Percentiles rank a stretch among this genome's conserved stretches.
These are phyloP conservation scores for Craterostigma plantagineum DNA, from an alignment of 257 asterid species.

Conservation along the genomic window DNA sequence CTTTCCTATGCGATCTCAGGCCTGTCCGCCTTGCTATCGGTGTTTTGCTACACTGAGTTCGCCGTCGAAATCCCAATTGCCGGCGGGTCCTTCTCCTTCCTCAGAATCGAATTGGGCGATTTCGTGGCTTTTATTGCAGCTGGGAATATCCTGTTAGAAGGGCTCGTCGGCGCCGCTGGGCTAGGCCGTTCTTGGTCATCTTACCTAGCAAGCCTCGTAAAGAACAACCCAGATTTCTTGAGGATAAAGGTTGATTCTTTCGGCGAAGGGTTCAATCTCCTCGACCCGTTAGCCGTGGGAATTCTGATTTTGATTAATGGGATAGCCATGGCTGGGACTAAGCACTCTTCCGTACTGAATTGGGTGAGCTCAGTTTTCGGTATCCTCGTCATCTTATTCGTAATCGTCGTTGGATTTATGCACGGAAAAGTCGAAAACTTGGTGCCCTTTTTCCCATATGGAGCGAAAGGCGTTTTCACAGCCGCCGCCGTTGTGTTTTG, in stretches of 20 bases:
- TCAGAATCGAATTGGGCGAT: conserved; percentile 84
- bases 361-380: conserved; percentile 55
- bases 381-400: conserved; percentile 36
- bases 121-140: conserved; percentile 84
- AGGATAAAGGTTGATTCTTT: conserved; percentile 43
- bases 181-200: conserved; percentile 93
- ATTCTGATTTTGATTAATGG: conserved; percentile 42
- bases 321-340: conserved; percentile 66
- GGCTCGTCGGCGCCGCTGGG: conserved; percentile 89
- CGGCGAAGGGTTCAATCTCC: conserved; percentile 56
- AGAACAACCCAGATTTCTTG: conserved; percentile 37
- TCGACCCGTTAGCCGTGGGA: conserved; percentile 71
- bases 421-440: conserved; percentile 40
- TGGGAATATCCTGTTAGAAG: conserved; percentile 67
- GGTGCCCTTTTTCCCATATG: conserved; percentile 61
- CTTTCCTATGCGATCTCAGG: conserved; percentile 73
- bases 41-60: conserved; percentile 80
- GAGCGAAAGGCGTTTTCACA: conserved; percentile 51
- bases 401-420: conserved; percentile 61
- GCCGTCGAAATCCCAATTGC: conserved; percentile 85
- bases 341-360: conserved; percentile 38
- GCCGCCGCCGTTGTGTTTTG: conserved; percentile 90
- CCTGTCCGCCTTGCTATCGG: conserved; percentile 68
- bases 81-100: conserved; percentile 84
- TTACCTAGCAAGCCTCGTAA: conserved; percentile 48